Base-by-base conservation (phyloP, 2,329 filamentous ascomycete genomes). In the Botrytis sinoallii region DNA sequence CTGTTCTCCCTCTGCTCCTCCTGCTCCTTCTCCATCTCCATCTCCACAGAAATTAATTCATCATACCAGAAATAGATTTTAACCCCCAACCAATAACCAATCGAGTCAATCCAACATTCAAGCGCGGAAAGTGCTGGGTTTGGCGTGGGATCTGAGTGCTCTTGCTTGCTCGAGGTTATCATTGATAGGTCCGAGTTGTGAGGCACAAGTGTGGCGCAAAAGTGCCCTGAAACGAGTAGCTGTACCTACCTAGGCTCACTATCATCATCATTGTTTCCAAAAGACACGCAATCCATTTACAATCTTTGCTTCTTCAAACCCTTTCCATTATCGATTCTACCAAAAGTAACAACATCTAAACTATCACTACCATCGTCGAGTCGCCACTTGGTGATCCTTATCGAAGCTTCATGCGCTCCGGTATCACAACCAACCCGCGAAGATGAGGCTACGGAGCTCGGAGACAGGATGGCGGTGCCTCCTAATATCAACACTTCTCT, bases 321-420 rank as follows among this genome's bases (percentile, higher is more conserved):
- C 40, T n/a, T 44, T 59, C n/a, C n/a, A 14, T 22, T 22, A 32
- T 61, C 42, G 5, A 42, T 22, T 29, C 44, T 44, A 29, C n/a
- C 35, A 55, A 61, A 20, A 48, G 59, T 63, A 71, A 55, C 6
- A 38, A 9, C 42, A 63, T 32, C 63, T 40, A 40, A 55, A 18
- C 29, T 57, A 55, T 29, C 5, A 29, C n/a, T 5, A 22, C 32
- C 22, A 38, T 65, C 70, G 73, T 68, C 73, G 60, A 67, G 61
- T 74, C 68, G 72, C 42, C 63, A 48, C 74, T 77, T 78, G 77
- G 75, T 78, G 76, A 77, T 59, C 74, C 68, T 72, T 68, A 46
- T 60, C 73, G 71, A 74, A 78, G 44, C 77, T 81, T 81, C 75
- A 81, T 81, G 80, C 77, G 77, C 78, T 75, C 72, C 75, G 73